These are phyloP conservation scores for Aspergillus terreus DNA, from an alignment of 2,329 filamentous ascomycete genomes.

Conservation along the genomic window DNA sequence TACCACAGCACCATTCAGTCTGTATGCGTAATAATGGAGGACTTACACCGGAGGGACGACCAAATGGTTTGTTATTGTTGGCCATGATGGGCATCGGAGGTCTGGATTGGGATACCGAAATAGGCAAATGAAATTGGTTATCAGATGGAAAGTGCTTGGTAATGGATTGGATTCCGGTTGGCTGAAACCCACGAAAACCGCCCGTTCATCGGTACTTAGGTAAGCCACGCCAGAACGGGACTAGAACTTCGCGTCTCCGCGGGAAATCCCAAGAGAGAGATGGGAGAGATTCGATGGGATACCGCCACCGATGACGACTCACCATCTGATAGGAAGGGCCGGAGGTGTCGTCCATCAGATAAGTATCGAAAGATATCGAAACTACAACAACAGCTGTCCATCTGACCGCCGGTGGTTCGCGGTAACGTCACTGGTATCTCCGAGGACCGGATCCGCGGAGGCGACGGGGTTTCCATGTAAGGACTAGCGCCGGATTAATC, in stretches of 20 bases:
- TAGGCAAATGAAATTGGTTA: slow-evolving; percentile 4
- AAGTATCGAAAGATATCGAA: background rate
- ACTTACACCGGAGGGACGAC: slow-evolving; percentile 21
- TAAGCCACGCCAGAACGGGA: slow-evolving; percentile 1
- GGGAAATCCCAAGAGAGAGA: background rate
- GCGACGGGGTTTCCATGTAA: slow-evolving; percentile 11
- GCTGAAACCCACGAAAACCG: background rate
- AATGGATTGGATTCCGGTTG: slow-evolving; percentile 7
- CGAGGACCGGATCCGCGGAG: slow-evolving; percentile 17
- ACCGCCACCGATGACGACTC: background rate
- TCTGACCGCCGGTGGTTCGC: background rate
- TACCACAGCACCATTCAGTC: too few species aligned
- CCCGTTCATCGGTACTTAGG: slow-evolving; percentile 1
- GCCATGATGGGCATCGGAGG: slow-evolving; percentile 7
- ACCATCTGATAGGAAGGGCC: background rate
- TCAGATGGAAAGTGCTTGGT: slow-evolving; percentile 11
- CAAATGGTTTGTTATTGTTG: slow-evolving; percentile 13
- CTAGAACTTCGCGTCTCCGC: slow-evolving; percentile 1
- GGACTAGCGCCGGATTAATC: slow-evolving; percentile 10
- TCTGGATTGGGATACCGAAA: background rate
- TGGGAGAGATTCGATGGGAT: background rate
- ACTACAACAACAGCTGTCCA: background rate
- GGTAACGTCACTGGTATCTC: slow-evolving; percentile 11
- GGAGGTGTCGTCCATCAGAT: background rate
- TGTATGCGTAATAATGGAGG: background rate